Base-by-base conservation (phyloP, 495 filamentous ascomycete species). In the Tetracladium marchalianum region DNA sequence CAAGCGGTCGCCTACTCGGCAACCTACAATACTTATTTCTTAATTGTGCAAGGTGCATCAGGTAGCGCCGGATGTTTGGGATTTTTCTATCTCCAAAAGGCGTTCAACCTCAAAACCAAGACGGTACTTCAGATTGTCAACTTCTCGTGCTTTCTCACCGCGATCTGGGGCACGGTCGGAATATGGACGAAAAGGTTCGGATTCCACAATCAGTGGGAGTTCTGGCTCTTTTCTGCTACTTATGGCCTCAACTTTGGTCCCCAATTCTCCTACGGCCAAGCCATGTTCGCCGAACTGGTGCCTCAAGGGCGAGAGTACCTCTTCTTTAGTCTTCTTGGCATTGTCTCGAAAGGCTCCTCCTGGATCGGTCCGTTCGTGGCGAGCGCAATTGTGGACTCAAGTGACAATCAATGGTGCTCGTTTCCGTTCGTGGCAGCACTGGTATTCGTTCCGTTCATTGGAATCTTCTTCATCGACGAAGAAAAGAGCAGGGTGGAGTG, bases 181-280 rank as follows among this genome's bases (percentile, higher is more conserved):
- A 58, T 58, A 12, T 54, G 51, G 51, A 58, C 55, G 1, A 46
- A 31, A 1, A 54, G 54, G 16, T 38, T 49, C 24, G 55, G 55
- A 7, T 58, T 44, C 34, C 55, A 58, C 44, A 51, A 58, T 35
- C 32, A 53, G n/a, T 58, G 55, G 55, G 55, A 58, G 16, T 58
- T 58, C 45, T 58, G 55, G 55, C 24, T 54, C 35, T 58, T 53
- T 37, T 38, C 42, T 13, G 51, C 42, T 4, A 31, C 42, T 36
- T 51, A 35, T 31, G 55, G 55, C 27, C 46, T 58, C 22, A 54
- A 41, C 0, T 15, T 52, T 2, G 55, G 55, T 1, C 37, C 51
- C 5, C 55, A 58, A 33, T 58, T 54, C 39, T 45, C 47, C 1
- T 58, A 58, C 31, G 55, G 55, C 6, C 55, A 54, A 35, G 51